Evolutionary conservation across 495 filamentous ascomycete species (phyloP), one percentile per base, ranked within the genome.

Genomic region (Antarctomyces pellizariae): DNA sequence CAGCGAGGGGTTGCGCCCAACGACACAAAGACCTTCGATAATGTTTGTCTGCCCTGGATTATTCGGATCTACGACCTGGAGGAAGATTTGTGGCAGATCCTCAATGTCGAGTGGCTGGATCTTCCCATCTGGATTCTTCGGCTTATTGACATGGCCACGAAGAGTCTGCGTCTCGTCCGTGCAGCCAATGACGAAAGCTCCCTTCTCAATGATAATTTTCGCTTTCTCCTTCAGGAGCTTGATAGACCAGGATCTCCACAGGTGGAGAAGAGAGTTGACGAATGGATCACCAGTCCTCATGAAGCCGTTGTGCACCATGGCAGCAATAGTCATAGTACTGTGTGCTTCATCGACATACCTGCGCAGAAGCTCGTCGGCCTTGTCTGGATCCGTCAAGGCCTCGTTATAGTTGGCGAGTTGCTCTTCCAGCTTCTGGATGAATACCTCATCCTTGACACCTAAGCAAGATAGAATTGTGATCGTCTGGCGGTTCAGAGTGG

Each of bases 211-310:
- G 1, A 64, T 50, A 29, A 99, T 79, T 28, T 66, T 72, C 0
- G 89, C 83, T 38, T 93, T 92, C 38, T 99, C 86, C 37, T 90
- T 92, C 7, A 99, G 59, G 16, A 67, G 53, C 32, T 82, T 83
- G 33, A 82, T 57, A 3, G 74, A 74, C 78, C 78, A 89, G 4
- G 72, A 58, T 36, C 67, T 59, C 79, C 79, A 90, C 1, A 86
- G 50, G 4, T 59, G 58, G 2, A 89, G 45, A 6, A 91, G 37
- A 0, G 74, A 79, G 22, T 62, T 64, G 22, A 82, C 48, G 41
- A 93, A 99, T 0, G 89, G 86, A 20, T 95, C 89, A 9, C 40
- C 27, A 2, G 42, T 38, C 4, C 46, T 39, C 64, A 82, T 73
- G 48, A 99, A 95, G 1, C 83, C 83, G 33, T 75, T 62, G 0